Conservation (phyloP, 352 stramenopile genomes). For the Phytopythium chamaehyphon region DNA sequence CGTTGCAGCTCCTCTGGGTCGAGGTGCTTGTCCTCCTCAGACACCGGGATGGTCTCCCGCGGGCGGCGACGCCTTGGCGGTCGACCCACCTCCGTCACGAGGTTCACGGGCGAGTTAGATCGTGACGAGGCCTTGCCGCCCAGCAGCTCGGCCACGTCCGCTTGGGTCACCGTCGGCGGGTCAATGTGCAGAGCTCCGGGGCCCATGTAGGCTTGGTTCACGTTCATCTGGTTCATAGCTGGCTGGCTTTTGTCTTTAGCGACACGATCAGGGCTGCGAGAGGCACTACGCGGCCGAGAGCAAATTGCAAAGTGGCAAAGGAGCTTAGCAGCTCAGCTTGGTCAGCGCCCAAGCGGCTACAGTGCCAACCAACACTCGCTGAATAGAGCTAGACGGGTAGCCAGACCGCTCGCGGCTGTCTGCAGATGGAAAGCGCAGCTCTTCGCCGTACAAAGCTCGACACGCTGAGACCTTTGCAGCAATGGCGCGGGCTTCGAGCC, state of each 20-base stretch:
- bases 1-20: slow-evolving; percentile 54
- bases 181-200: background rate
- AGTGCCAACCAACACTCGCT: background rate
- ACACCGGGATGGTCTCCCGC: slow-evolving; percentile 44
- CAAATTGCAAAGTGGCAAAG: slow-evolving; percentile 6
- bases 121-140: background rate
- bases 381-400: too few relatives aligned
- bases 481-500: too few relatives aligned
- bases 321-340: too few relatives aligned
- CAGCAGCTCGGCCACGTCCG: slow-evolving; percentile 8
- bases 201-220: background rate
- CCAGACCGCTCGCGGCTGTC: too few relatives aligned
- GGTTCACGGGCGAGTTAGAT: background rate
- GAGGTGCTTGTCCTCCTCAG: slow-evolving; percentile 35
- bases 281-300: background rate
- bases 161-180: slow-evolving; percentile 6
- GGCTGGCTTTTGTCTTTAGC: background rate
- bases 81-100: slow-evolving; percentile 14
- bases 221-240: background rate
- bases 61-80: slow-evolving; percentile 25
- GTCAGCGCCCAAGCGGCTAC: too few relatives aligned
- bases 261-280: background rate
- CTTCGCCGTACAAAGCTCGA: too few relatives aligned
- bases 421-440: too few relatives aligned
- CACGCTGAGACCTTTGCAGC: too few relatives aligned